Evolutionary conservation across 257 asterid species (phyloP).

Genomic region (Capsicum chinense): DNA sequence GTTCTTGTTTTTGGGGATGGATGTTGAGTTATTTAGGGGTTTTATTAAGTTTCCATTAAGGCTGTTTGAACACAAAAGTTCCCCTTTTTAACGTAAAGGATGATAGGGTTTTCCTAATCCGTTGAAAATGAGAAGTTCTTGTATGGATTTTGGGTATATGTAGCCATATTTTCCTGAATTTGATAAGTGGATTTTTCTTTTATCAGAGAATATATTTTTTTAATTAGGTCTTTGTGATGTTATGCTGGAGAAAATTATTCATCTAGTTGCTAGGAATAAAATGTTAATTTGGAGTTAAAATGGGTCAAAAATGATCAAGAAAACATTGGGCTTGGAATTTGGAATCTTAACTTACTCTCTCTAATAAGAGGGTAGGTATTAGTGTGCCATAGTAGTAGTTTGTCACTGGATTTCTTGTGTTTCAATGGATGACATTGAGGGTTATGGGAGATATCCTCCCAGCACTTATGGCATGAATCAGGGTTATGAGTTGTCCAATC

Average conservation of each 20-base stretch:
- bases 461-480: slow-evolving; percentile 42
- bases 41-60: slow-evolving; percentile 23
- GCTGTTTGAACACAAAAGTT: neutral
- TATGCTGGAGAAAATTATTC: neutral
- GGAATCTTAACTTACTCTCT: neutral
- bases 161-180: slow-evolving; percentile 23
- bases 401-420: slow-evolving; percentile 34
- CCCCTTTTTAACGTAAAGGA: neutral
- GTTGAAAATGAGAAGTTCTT: neutral
- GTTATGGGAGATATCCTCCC: slow-evolving; percentile 56
- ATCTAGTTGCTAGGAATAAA: slow-evolving; percentile 21
- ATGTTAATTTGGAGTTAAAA: slow-evolving; percentile 19
- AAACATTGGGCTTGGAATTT: slow-evolving; percentile 6
- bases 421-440: slow-evolving; percentile 63
- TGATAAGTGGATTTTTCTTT: neutral
- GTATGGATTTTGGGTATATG: slow-evolving; percentile 20
- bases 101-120: neutral
- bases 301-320: neutral
- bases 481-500: slow-evolving; percentile 43
- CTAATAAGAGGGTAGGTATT: neutral
- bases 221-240: neutral
- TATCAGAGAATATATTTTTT: neutral
- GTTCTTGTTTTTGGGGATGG: neutral
- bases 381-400: slow-evolving; percentile 24
- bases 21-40: neutral